phyloP scores from a whole-genome alignment of 2,329 filamentous ascomycete genomes.

The Thielaviopsis euricoi region DNA sequence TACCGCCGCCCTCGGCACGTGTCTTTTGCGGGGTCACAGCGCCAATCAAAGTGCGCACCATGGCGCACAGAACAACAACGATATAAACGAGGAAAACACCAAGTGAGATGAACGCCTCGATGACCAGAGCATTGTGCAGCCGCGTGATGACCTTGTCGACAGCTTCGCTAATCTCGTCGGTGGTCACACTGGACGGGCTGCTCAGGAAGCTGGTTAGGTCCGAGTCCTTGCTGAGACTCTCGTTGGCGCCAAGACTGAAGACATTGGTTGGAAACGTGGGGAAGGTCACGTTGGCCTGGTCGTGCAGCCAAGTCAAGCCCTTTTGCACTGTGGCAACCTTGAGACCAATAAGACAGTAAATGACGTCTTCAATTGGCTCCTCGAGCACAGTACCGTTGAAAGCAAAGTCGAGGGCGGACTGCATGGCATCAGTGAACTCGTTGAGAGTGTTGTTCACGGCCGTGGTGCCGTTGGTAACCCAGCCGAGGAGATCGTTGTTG shows the following conservation, averaged over 20 bases:
- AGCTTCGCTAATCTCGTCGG: conserved; percentile 67
- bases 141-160: conserved; percentile 52
- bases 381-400: conserved; percentile 74
- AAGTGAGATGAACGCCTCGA: conserved; percentile 66
- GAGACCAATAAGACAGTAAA: conserved; percentile 74
- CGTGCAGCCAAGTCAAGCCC: conserved; percentile 83
- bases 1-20: conserved; percentile 22
- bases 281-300: conserved; percentile 70
- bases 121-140: conserved; percentile 50
- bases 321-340: conserved; percentile 75
- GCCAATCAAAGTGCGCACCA: conserved; percentile 47
- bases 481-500: conserved; percentile 72
- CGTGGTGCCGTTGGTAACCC: conserved; percentile 68
- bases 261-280: conserved; percentile 64
- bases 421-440: conserved; percentile 63
- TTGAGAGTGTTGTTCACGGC: conserved; percentile 79
- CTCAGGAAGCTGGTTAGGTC: conserved; percentile 57
- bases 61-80: conserved; percentile 57
- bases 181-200: conserved; percentile 54
- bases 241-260: conserved; percentile 63
- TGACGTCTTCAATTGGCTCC: conserved; percentile 59
- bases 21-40: conserved; percentile 43
- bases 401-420: conserved; percentile 52
- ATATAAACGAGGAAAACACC: conserved; percentile 63
- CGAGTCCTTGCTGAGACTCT: conserved; percentile 39